Evolutionary conservation across 371 early-diverging fungal genomes (phyloP), one percentile per base, ranked within the genome.

Genomic region (Lichtheimia hyalospora): DNA sequence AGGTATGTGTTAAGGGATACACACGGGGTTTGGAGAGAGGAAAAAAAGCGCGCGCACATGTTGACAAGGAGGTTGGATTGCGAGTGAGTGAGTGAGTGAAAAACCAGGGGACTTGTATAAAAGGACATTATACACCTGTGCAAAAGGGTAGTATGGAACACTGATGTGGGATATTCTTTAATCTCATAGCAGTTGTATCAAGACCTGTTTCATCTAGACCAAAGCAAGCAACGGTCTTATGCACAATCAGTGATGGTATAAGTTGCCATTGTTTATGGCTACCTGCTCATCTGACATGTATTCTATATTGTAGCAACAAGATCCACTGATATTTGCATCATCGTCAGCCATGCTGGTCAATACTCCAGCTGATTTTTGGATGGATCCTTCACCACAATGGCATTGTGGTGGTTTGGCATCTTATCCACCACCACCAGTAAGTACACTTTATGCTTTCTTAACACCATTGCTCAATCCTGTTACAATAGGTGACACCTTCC

Each of bases 401-500:
- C 34, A 34, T 34, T 34, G 34, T 34, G 34, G 34, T 34, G 34
- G 34, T 34, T 34, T 21, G 25, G 13, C 15, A 24, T 51, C 23
- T 25, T 51, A 15, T 21, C 51, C 20, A 15, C 20, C 18, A 24
- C 51, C 24, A 15, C 25, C 24, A 5, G 23, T 18, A 18, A 21
- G 24, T 51, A n/a, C 3, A 23, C 20, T 5, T 18, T 0, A 27
- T 27, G 27, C 27, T 27, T 27, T 27, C 4, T 27, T 27, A 27
- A 8, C 10, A 6, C 8, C 16, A 3, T 2, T 54, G 2, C 41
- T 15, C 25, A 34, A 16, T 16, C 54, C 4, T 0, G 13, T 25
- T 0, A 18, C 18, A 54, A 6, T n/a, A 25, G 49, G 49, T 14
- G 46, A 57, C 64, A 20, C 51, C 64, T 14, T 57, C 64, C 15